A percentile compares a stretch with the other conserved stretches of the same genome.
These are phyloP conservation scores for Acer campestre DNA, from an alignment of 345 rosid genomes.

Conservation along the genomic window DNA sequence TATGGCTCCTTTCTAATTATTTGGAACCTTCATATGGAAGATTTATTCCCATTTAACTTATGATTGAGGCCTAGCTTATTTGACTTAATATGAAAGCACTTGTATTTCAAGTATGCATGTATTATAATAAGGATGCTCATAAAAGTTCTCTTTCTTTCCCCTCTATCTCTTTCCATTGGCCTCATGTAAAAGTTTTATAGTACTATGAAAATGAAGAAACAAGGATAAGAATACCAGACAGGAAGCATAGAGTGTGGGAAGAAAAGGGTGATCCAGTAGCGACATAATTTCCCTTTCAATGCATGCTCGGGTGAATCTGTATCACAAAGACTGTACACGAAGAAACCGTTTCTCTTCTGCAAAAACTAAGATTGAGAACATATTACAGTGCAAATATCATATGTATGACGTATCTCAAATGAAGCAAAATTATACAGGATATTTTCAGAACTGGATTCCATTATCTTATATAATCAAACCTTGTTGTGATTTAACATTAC, in stretches of 20 bases:
- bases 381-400: no score
- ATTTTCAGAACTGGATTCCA: no score
- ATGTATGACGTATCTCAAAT: no score
- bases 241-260: slow-evolving; percentile 85
- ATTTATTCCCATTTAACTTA: neutral
- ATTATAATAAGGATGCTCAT: slow-evolving; percentile 2
- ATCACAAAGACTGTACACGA: neutral
- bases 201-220: neutral
- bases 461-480: slow-evolving; percentile 38
- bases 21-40: neutral
- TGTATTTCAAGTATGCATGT: neutral
- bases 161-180: neutral
- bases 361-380: neutral
- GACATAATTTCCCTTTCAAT: slow-evolving; percentile 92
- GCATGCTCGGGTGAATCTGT: slow-evolving; percentile 91
- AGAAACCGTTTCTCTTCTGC: neutral
- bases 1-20: neutral
- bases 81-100: neutral
- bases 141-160: neutral
- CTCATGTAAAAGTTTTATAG: neutral
- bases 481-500: slow-evolving; percentile 89
- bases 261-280: slow-evolving; percentile 92
- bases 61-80: slow-evolving; percentile 1
- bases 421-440: no score
- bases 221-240: slow-evolving; percentile 66